A percentile compares a stretch with the other conserved stretches of the same genome.
Evolutionary conservation across 1,139 yeast genomes (phyloP).

Genomic region (Blastobotrys serpentis): DNA sequence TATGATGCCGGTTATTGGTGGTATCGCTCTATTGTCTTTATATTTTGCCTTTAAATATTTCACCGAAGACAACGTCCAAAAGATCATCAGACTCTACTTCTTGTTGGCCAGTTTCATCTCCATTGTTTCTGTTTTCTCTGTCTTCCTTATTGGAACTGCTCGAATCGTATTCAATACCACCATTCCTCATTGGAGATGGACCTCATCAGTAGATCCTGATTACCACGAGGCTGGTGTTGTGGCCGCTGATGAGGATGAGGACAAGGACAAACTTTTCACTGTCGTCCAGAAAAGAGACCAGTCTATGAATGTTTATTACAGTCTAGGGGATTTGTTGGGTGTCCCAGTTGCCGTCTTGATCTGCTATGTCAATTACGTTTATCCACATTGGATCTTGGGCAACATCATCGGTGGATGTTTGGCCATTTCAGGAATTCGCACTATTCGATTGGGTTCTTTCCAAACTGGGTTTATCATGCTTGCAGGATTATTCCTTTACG

Average conservation of each 20-base stretch:
- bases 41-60: constrained; percentile 41
- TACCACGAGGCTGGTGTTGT: constrained; percentile 15
- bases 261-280: constrained; percentile 7
- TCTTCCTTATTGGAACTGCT: constrained; percentile 28
- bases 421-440: constrained; percentile 14
- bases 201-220: constrained; percentile 38
- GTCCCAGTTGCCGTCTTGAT: constrained; percentile 30
- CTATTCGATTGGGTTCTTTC: constrained; percentile 40
- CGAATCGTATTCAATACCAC: constrained; percentile 31
- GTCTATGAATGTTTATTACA: constrained; percentile 6
- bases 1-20: constrained; percentile 46
- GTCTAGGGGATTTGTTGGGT: constrained; percentile 25
- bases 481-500: constrained; percentile 55
- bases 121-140: constrained; percentile 31
- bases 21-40: constrained; percentile 39
- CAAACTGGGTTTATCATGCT: constrained; percentile 48
- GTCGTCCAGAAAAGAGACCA: constrained; percentile 2
- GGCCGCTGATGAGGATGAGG: constrained; percentile 8
- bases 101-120: constrained; percentile 33
- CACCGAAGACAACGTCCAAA: constrained; percentile 35
- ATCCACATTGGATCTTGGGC: constrained; percentile 17
- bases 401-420: constrained; percentile 16
- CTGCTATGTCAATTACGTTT: constrained; percentile 14
- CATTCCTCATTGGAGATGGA: constrained; percentile 35
- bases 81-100: constrained; percentile 40